Base-by-base conservation (phyloP, 164 flowering plant genomes). In the Tetracentron sinense region DNA sequence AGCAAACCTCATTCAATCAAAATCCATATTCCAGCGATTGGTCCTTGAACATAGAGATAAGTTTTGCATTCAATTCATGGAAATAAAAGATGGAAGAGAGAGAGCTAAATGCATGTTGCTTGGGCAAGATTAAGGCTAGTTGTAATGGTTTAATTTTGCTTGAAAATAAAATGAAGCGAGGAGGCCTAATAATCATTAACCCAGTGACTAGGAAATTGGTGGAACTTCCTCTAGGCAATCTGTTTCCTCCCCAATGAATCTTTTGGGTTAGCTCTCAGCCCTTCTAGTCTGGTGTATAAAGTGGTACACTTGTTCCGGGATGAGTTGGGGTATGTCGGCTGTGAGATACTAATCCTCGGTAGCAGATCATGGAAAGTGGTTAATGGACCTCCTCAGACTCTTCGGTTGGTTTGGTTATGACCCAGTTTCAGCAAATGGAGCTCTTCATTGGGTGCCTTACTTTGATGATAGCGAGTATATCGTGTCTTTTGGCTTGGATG, bases 281-380 rank as follows among this genome's bases (percentile, higher is more conserved):
- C 60, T 26, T 22, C 25, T n/a, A 42, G 62, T 0, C 52, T 67
- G 1, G 48, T 54, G 4, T 78, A 79, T 46, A 82, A 78, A 67
- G 70, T 82, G 42, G 83, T 79, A 4, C 86, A 82, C 65, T 69
- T 82, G 75, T 79, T 79, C 66, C 56, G 57, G 5, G 85, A 79
- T 64, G 61, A 33, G 20, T 48, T 54, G 38, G 27, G 58, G 8
- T 72, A 42, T 47, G 35, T 70, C 49, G 67, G 67, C 42, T 82
- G 86, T 63, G 86, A 82, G 77, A 62, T 70, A 17, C 42, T 79
- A 17, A 52, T n/a, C 21, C 61, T 78, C 16, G 65, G 72, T 42
- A 56, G 65, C 12, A 63, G 63, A 54, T 46, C 64, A n/a, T 82
- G 86, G 86, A 78, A 64, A 64, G 74, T 12, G 22, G 69, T 79